Percentiles rank a stretch among this genome's conserved stretches.
These are phyloP conservation scores for Mimosa pudica DNA, from an alignment of 306 rosid genomes.

Conservation along the genomic window DNA sequence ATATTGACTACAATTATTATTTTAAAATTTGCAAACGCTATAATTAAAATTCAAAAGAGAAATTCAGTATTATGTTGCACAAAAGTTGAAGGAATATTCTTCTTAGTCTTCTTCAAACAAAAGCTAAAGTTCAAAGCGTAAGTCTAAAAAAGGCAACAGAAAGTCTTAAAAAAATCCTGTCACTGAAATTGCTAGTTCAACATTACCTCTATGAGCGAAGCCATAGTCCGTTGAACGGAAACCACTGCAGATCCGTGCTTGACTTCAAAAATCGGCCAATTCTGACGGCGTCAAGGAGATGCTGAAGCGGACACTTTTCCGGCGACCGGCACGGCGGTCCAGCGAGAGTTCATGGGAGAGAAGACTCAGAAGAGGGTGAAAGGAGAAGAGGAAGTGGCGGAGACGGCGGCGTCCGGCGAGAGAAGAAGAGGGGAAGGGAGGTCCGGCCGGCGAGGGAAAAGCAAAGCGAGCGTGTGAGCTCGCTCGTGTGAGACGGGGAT, in stretches of 20 bases:
- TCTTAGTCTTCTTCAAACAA: neutral
- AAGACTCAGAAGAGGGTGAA: neutral
- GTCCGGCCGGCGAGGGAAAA: slow-evolving; percentile 42
- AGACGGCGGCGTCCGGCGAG: slow-evolving; percentile 36
- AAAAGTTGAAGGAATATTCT: neutral
- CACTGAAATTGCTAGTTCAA: slow-evolving; percentile 7
- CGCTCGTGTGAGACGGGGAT: too few relatives aligned
- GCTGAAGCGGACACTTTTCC: slow-evolving; percentile 9
- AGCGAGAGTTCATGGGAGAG: slow-evolving; percentile 4
- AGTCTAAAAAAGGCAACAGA: neutral
- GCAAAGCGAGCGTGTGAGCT: slow-evolving; percentile 72
- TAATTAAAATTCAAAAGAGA: neutral
- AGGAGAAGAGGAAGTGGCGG: neutral
- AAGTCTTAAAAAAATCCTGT: neutral
- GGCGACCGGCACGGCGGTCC: slow-evolving; percentile 48
- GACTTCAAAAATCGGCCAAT: slow-evolving; percentile 26
- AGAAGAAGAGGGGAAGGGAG: slow-evolving; percentile 28
- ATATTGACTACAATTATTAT: neutral
- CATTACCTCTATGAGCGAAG: slow-evolving; percentile 31
- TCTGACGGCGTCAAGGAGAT: slow-evolving; percentile 1
- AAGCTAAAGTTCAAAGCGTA: neutral
- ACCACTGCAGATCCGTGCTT: slow-evolving; percentile 35
- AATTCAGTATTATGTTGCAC: neutral
- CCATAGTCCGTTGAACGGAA: slow-evolving; percentile 13
- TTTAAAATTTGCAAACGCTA: neutral